Evolutionary conservation across 805 yeast species (phyloP).

Genomic region (Naumovozyma castellii): DNA sequence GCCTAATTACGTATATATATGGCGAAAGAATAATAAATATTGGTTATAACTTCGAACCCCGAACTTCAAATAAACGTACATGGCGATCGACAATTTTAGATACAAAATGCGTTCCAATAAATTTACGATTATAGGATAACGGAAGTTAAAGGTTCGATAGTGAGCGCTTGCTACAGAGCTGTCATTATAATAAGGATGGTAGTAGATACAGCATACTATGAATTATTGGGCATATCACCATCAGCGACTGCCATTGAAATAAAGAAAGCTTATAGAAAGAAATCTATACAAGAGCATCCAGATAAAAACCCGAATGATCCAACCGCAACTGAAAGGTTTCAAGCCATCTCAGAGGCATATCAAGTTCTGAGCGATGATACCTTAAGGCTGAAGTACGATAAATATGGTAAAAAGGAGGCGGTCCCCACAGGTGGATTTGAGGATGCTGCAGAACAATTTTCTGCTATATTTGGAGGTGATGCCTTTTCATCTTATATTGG

Average conservation of each 20-base stretch:
- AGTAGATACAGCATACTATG: conserved; percentile 66
- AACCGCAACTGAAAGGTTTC: conserved; percentile 61
- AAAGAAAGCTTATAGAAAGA: conserved; percentile 71
- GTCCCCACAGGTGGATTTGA: conserved; percentile 64
- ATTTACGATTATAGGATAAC: no score
- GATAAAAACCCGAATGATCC: conserved; percentile 75
- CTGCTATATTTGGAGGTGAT: conserved; percentile 78
- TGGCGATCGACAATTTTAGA: no score
- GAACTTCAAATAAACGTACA: no score
- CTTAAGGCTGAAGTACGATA: conserved; percentile 60
- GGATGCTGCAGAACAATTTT: conserved; percentile 64
- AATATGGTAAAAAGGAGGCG: conserved; percentile 64
- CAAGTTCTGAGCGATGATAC: conserved; percentile 63
- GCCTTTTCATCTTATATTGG: conserved; percentile 85
- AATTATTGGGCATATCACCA: conserved; percentile 46
- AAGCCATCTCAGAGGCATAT: conserved; percentile 57
- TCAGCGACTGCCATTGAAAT: conserved; percentile 58
- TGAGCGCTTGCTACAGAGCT: no score
- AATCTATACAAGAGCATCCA: conserved; percentile 70
- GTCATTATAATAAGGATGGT: conserved; percentile 52
- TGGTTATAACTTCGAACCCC: no score
- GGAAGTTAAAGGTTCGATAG: no score
- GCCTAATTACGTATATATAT: no score
- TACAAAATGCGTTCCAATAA: no score
- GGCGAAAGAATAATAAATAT: no score